These are phyloP conservation scores for Chaetoceros muelleri DNA, from an alignment of 108 stramenopile species.

Conservation along the genomic window DNA sequence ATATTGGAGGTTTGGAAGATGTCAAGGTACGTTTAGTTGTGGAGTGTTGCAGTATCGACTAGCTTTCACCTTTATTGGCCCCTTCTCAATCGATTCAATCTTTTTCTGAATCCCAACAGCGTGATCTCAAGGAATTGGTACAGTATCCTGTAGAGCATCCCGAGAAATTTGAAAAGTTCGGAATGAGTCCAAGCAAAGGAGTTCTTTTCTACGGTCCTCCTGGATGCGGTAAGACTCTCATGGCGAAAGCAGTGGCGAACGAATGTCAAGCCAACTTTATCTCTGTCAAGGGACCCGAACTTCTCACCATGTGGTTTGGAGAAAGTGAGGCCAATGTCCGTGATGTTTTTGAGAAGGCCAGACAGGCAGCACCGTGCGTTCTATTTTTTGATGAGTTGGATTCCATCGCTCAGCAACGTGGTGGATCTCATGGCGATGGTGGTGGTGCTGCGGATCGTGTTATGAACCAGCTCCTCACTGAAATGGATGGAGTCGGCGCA, in stretches of 20 bases:
- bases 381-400: slow-evolving; percentile 99
- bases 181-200: slow-evolving; percentile 96
- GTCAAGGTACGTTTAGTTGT: slow-evolving; percentile 74
- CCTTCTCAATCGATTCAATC: slow-evolving; percentile 10
- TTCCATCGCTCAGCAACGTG: slow-evolving; percentile 97
- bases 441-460: slow-evolving; percentile 99
- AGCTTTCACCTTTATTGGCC: neutral
- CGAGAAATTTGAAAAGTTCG: slow-evolving; percentile 99
- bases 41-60: neutral
- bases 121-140: slow-evolving; percentile 99
- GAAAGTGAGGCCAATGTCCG: slow-evolving; percentile 99
- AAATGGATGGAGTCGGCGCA: slow-evolving; percentile 99
- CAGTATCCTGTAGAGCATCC: slow-evolving; percentile 99
- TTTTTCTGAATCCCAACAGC: slow-evolving; percentile 32
- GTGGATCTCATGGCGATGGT: slow-evolving; percentile 88
- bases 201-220: slow-evolving; percentile 99
- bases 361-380: slow-evolving; percentile 98
- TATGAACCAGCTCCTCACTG: slow-evolving; percentile 99
- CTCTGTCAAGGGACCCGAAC: slow-evolving; percentile 98
- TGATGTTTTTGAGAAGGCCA: slow-evolving; percentile 99
- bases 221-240: slow-evolving; percentile 99
- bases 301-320: slow-evolving; percentile 99
- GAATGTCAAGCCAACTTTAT: slow-evolving; percentile 99
- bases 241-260: slow-evolving; percentile 99
- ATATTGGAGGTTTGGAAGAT: slow-evolving; percentile 98